Conservation (phyloP, 139 green algal genomes). For the Zygnema cylindricum region DNA sequence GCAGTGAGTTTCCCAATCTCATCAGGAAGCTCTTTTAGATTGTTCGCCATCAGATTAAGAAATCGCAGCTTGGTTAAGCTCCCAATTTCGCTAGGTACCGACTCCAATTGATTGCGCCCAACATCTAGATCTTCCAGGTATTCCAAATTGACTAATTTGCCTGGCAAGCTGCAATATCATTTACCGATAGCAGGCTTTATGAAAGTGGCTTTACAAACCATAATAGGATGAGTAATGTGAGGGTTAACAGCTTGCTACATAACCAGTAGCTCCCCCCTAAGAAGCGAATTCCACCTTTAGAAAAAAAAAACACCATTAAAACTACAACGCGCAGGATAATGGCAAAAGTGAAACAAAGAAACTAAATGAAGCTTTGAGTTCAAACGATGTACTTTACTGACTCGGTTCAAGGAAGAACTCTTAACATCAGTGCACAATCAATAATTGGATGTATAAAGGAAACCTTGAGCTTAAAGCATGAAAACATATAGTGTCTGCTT, state of each 20-base stretch:
- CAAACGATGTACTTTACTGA: no score
- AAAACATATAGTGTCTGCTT: no score
- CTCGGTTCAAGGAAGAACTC: no score
- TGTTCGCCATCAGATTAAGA: slow-evolving; percentile 70
- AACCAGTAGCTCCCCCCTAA: no score
- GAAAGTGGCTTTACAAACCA: neutral
- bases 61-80: slow-evolving; percentile 54
- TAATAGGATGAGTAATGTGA: neutral
- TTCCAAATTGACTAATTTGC: slow-evolving; percentile 35
- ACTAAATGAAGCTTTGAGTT: no score
- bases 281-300: no score
- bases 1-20: slow-evolving; percentile 63
- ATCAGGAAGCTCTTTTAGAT: slow-evolving; percentile 61
- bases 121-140: slow-evolving; percentile 68
- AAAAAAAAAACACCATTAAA: neutral
- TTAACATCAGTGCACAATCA: no score
- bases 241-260: neutral
- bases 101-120: slow-evolving; percentile 61
- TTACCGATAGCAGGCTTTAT: neutral
- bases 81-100: slow-evolving; percentile 64
- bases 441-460: no score
- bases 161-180: slow-evolving; percentile 16
- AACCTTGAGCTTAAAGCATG: no score
- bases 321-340: no score
- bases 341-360: no score